Conservation (phyloP, 192 early-diverging fungal genomes). For the Chytriomyces sp. region DNA sequence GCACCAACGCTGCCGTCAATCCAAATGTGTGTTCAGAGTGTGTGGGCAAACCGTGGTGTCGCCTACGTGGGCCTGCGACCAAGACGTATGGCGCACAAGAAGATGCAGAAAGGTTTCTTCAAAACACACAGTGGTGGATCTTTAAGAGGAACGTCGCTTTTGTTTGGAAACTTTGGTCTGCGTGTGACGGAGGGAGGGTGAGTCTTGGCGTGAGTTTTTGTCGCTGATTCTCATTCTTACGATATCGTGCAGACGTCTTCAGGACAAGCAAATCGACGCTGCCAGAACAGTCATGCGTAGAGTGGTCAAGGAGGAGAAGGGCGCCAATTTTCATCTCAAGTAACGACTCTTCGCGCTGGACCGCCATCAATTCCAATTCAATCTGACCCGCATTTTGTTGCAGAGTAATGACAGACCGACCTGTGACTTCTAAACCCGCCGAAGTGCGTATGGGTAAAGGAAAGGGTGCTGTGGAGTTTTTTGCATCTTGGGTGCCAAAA, state of each 20-base stretch:
- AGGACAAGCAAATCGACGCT: constrained; percentile 82
- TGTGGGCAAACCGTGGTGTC: not conserved
- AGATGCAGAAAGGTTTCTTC: constrained; percentile 69
- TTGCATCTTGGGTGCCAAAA: constrained; percentile 85
- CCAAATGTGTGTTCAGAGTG: not conserved
- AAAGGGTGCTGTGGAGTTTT: constrained; percentile 93
- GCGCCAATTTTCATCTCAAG: constrained; percentile 70
- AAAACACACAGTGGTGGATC: constrained; percentile 82
- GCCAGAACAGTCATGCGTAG: constrained; percentile 74
- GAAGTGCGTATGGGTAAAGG: constrained; percentile 98
- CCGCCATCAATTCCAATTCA: constrained; percentile 36
- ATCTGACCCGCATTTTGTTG: too few species aligned
- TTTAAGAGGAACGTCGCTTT: constrained; percentile 83
- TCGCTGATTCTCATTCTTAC: not conserved
- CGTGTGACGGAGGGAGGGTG: constrained; percentile 84
- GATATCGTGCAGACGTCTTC: constrained; percentile 46
- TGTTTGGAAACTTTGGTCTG: constrained; percentile 91
- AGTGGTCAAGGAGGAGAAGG: constrained; percentile 88
- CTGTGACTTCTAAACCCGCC: constrained; percentile 87
- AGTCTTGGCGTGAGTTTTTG: not conserved
- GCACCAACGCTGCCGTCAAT: too few species aligned
- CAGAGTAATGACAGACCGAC: constrained; percentile 89
- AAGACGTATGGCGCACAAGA: constrained; percentile 31
- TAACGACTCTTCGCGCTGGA: not conserved
- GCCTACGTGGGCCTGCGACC: constrained; percentile 25